phyloP scores from a whole-genome alignment of 352 stramenopile genomes.

The Globisporangium cylindrosporum region DNA sequence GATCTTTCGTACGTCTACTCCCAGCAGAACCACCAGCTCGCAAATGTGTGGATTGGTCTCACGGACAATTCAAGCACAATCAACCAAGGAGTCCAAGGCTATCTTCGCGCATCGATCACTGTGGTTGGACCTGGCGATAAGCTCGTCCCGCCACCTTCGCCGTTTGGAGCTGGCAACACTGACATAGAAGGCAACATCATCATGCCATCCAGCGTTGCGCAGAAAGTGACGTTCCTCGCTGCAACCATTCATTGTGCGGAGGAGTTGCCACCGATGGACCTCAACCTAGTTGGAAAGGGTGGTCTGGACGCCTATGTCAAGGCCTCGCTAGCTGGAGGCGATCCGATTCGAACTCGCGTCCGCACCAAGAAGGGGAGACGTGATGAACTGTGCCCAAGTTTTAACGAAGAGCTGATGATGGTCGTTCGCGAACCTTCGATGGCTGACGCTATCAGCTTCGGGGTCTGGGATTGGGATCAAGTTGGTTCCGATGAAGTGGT shows the following conservation, averaged over 20 bases:
- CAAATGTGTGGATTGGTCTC: conserved; percentile 89
- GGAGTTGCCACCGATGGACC: conserved; percentile 74
- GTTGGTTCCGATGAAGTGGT: conserved; percentile 74
- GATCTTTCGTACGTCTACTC: conserved; percentile 89
- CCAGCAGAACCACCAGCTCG: conserved; percentile 83
- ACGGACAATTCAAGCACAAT: conserved; percentile 79
- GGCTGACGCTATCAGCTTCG: conserved; percentile 70
- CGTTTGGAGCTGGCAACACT: conserved; percentile 39
- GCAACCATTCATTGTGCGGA: conserved; percentile 67
- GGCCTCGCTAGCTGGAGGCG: conserved; percentile 49
- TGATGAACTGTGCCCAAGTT: conserved; percentile 61
- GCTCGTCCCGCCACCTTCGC: conserved; percentile 61
- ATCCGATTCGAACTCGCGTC: conserved; percentile 67
- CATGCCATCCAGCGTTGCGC: conserved; percentile 72
- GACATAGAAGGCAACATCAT: conserved; percentile 66
- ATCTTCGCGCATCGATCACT: conserved; percentile 84
- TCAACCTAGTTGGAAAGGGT: conserved; percentile 52
- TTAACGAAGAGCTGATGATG: conserved; percentile 80
- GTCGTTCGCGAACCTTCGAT: conserved; percentile 78
- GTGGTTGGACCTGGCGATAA: conserved; percentile 89
- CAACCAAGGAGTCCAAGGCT: conserved; percentile 89
- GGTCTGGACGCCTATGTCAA: conserved; percentile 77
- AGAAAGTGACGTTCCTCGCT: conserved; percentile 73
- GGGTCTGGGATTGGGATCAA: conserved; percentile 78
- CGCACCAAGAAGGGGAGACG: conserved; percentile 73